Evolutionary conservation across 306 rosid species (phyloP).

Genomic region (Quercus aquifolioides): DNA sequence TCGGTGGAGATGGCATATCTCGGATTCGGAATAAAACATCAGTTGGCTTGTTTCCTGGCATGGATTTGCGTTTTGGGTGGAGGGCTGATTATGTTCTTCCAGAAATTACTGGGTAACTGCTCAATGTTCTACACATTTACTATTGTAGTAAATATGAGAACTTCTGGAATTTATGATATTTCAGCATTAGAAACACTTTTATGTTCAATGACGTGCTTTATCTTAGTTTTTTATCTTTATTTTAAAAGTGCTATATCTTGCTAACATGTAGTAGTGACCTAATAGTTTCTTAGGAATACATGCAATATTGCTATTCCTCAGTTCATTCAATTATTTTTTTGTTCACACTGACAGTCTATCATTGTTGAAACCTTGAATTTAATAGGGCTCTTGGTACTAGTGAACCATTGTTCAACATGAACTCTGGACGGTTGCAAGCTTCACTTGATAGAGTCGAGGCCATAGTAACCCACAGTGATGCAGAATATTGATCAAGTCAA

Average conservation of each 20-base stretch:
- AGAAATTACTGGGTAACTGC: conserved; percentile 78
- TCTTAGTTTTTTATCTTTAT: neutral
- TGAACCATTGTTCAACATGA: conserved; percentile 88
- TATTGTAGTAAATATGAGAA: neutral
- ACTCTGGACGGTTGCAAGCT: conserved; percentile 74
- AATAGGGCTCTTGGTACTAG: conserved; percentile 81
- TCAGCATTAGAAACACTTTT: neutral
- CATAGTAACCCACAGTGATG: conserved; percentile 68
- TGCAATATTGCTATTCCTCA: conserved; percentile 5
- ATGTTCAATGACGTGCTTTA: neutral
- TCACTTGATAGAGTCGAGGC: conserved; percentile 93
- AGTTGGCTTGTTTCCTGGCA: conserved; percentile 73
- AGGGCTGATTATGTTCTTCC: conserved; percentile 93
- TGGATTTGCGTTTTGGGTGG: conserved; percentile 92
- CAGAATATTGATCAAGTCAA: neutral
- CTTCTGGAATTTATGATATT: neutral
- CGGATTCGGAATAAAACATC: conserved; percentile 78
- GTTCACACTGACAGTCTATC: neutral
- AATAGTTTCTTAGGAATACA: neutral
- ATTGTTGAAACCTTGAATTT: conserved; percentile 9
- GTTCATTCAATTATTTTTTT: conserved; percentile 1
- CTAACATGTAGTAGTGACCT: neutral
- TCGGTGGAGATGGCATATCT: conserved; percentile 91
- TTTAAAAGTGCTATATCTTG: neutral
- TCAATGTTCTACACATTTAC: conserved; percentile 13